These are phyloP conservation scores for Aspergillus indologenus DNA, from an alignment of 495 filamentous ascomycete species.

Conservation along the genomic window DNA sequence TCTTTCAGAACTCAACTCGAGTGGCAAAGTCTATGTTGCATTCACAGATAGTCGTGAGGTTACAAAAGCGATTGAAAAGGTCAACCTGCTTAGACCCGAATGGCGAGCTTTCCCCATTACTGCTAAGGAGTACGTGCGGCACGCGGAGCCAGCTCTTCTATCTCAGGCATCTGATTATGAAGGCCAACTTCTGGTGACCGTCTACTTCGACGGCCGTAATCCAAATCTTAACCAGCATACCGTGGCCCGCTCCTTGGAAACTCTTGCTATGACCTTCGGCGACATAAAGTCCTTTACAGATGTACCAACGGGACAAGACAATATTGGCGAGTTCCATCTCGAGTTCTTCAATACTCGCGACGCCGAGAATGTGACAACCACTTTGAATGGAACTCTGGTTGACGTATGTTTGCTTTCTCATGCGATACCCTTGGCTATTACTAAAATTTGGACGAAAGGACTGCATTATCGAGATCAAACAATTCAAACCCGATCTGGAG, in stretches of 20 bases:
- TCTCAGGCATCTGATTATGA: slow-evolving; percentile 38
- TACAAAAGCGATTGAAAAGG: slow-evolving; percentile 42
- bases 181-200: slow-evolving; percentile 30
- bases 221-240: slow-evolving; percentile 19
- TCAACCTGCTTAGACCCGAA: slow-evolving; percentile 40
- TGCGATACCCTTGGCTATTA: neutral
- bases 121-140: slow-evolving; percentile 34
- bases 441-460: slow-evolving; percentile 19
- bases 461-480: slow-evolving; percentile 27
- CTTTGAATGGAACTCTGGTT: slow-evolving; percentile 44
- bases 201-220: slow-evolving; percentile 28
- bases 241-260: slow-evolving; percentile 34
- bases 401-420: slow-evolving; percentile 38
- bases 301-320: slow-evolving; percentile 30
- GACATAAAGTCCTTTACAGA: slow-evolving; percentile 50
- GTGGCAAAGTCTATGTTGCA: slow-evolving; percentile 50
- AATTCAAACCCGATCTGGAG: slow-evolving; percentile 26
- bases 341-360: slow-evolving; percentile 56
- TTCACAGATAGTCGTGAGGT: slow-evolving; percentile 59
- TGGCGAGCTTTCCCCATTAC: slow-evolving; percentile 52
- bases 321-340: slow-evolving; percentile 31
- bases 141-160: slow-evolving; percentile 21
- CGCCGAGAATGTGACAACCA: slow-evolving; percentile 33
- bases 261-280: slow-evolving; percentile 50
- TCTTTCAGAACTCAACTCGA: slow-evolving; percentile 28